Percentiles rank a stretch among this genome's conserved stretches.
These are phyloP conservation scores for Apium graveolens DNA, from an alignment of 129 eudicot genomes.

Conservation along the genomic window DNA sequence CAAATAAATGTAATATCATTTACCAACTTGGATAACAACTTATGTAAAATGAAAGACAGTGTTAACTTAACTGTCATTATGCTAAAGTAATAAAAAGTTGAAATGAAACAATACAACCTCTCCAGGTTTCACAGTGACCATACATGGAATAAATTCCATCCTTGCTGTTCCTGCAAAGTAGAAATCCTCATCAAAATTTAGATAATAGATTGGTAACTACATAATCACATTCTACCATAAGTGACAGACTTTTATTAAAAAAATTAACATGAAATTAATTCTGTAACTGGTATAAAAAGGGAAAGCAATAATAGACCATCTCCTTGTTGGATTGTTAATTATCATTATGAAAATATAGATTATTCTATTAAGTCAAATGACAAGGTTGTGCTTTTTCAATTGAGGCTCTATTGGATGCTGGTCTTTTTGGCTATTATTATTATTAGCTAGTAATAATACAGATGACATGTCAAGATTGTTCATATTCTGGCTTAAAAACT, in stretches of 20 bases:
- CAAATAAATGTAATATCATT: no score
- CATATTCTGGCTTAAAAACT: constrained; percentile 6
- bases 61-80: no score
- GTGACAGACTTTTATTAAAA: neutral
- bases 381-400: constrained; percentile 24
- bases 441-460: constrained; percentile 2
- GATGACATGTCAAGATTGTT: constrained; percentile 4
- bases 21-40: no score
- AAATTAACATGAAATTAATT: neutral
- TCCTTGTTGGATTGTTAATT: neutral
- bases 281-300: neutral
- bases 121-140: constrained; percentile 65
- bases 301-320: neutral
- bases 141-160: constrained; percentile 68
- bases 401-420: constrained; percentile 22
- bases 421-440: neutral
- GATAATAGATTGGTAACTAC: neutral
- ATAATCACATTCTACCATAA: neutral
- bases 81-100: neutral
- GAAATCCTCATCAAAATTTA: neutral
- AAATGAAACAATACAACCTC: constrained; percentile 35
- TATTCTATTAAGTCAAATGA: neutral
- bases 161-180: constrained; percentile 67
- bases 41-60: no score
- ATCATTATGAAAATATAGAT: neutral